phyloP scores from a whole-genome alignment of 129 eudicot species.

The Flaveria linearis region DNA sequence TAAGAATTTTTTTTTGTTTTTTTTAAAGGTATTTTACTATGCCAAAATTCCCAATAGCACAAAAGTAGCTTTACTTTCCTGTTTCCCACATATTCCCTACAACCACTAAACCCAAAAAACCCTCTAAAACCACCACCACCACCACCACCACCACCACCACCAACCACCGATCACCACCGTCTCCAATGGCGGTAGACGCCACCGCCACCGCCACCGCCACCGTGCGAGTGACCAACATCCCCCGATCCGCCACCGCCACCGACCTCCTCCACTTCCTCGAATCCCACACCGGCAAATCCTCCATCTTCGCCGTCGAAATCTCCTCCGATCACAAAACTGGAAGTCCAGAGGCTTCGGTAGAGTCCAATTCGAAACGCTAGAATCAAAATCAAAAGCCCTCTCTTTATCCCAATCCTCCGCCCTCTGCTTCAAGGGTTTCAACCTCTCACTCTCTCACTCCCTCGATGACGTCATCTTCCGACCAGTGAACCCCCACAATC shows the following conservation, averaged over 20 bases:
- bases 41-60: too few species aligned
- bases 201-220: slow-evolving; percentile 53
- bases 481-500: slow-evolving; percentile 48
- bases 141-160: neutral
- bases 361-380: slow-evolving; percentile 71
- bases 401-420: slow-evolving; percentile 27
- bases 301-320: slow-evolving; percentile 71
- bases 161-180: slow-evolving; percentile 15
- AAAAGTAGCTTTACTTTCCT: neutral
- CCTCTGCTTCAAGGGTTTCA: slow-evolving; percentile 54
- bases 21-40: too few species aligned
- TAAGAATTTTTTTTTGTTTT: too few species aligned
- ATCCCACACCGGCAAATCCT: slow-evolving; percentile 46
- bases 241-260: slow-evolving; percentile 61
- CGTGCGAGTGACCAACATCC: slow-evolving; percentile 64
- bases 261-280: slow-evolving; percentile 66
- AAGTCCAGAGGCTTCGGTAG: slow-evolving; percentile 81
- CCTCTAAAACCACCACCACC: slow-evolving; percentile 23
- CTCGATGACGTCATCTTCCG: slow-evolving; percentile 62
- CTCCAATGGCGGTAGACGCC: slow-evolving; percentile 44
- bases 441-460: slow-evolving; percentile 50
- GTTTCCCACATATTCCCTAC: neutral
- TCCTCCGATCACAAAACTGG: slow-evolving; percentile 89
- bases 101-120: neutral
- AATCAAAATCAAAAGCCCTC: slow-evolving; percentile 45